Evolutionary conservation across 345 rosid genomes (phyloP).

Genomic region (Jatropha curcas): DNA sequence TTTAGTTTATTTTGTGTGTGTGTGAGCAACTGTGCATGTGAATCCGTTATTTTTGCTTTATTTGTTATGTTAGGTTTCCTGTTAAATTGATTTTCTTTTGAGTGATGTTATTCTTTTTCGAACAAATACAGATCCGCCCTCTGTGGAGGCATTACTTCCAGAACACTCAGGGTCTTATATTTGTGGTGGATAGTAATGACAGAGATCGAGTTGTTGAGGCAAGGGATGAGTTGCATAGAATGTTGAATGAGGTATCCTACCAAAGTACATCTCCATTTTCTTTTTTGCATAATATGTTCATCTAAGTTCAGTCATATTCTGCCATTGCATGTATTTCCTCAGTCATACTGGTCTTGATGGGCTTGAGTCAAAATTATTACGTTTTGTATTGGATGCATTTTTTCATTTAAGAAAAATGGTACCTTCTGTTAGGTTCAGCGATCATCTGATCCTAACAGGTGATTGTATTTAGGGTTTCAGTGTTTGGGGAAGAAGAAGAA

Average conservation of each 20-base stretch:
- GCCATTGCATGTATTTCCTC: too few relatives aligned
- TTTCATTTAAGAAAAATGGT: neutral
- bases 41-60: neutral
- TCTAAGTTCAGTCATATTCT: too few relatives aligned
- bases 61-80: neutral
- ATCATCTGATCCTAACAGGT: too few relatives aligned
- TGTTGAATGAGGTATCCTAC: slow-evolving; percentile 17
- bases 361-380: too few relatives aligned
- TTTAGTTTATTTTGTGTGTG: neutral
- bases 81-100: neutral
- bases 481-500: too few relatives aligned
- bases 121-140: slow-evolving; percentile 16
- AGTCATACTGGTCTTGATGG: too few relatives aligned
- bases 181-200: slow-evolving; percentile 23
- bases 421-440: too few relatives aligned
- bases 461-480: too few relatives aligned
- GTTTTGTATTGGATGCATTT: neutral
- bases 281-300: neutral
- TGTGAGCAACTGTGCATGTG: neutral
- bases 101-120: neutral
- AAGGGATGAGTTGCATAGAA: slow-evolving; percentile 23
- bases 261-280: neutral
- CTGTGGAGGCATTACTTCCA: slow-evolving; percentile 24
- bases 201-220: slow-evolving; percentile 21
- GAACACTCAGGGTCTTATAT: slow-evolving; percentile 20